phyloP scores from a whole-genome alignment of 352 stramenopile genomes.

The Pythium catenulatum region DNA sequence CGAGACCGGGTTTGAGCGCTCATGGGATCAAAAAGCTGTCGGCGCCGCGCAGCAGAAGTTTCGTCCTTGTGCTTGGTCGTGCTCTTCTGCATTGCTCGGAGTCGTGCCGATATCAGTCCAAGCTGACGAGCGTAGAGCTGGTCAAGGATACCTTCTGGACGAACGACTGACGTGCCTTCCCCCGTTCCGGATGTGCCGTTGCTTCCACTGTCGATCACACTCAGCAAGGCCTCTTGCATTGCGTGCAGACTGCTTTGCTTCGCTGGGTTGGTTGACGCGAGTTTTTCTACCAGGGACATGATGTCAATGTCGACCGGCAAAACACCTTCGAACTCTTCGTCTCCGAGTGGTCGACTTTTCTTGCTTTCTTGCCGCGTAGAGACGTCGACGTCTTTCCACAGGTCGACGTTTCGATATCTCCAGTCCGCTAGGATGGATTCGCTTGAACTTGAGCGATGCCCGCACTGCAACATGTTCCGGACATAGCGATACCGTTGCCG shows the following conservation, averaged over 20 bases:
- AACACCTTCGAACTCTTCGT: too few species aligned
- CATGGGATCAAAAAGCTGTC: too few species aligned
- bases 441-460: neutral
- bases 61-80: too few species aligned
- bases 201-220: neutral
- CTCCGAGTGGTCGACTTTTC: neutral
- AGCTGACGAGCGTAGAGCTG: neutral
- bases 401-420: conserved; percentile 17
- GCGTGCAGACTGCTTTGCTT: too few species aligned
- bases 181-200: too few species aligned
- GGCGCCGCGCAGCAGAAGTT: too few species aligned
- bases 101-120: neutral
- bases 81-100: neutral
- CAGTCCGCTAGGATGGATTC: conserved; percentile 19
- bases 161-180: too few species aligned
- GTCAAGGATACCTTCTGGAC: too few species aligned
- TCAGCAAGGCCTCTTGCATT: neutral
- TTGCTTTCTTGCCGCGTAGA: neutral
- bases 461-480: neutral
- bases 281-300: too few species aligned
- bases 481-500: conserved; percentile 19
- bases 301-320: too few species aligned
- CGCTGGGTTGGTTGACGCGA: too few species aligned
- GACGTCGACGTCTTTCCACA: neutral
- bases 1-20: too few species aligned